Percentiles rank a stretch among this genome's conserved stretches.
These are phyloP conservation scores for Vigna angularis DNA, from an alignment of 306 rosid genomes.

Conservation along the genomic window DNA sequence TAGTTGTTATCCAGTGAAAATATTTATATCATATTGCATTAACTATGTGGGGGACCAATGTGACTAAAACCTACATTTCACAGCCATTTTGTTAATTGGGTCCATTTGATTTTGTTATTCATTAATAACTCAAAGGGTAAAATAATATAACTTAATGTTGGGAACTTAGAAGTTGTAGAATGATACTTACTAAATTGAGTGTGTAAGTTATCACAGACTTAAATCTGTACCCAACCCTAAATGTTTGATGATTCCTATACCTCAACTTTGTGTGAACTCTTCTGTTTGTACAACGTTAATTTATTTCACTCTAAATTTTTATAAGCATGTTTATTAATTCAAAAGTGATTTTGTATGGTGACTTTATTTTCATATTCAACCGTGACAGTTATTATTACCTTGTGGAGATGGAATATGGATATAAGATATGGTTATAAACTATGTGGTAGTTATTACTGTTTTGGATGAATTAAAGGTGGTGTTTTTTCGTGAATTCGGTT, in stretches of 20 bases:
- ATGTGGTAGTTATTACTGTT: too few relatives aligned
- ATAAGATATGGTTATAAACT: too few relatives aligned
- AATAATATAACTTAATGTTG: not conserved
- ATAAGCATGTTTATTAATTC: not conserved
- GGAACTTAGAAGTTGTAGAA: conserved; percentile 2
- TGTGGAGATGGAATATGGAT: too few relatives aligned
- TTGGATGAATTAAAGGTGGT: too few relatives aligned
- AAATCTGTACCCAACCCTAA: conserved; percentile 44
- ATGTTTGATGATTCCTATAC: conserved; percentile 37
- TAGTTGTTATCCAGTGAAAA: too few relatives aligned
- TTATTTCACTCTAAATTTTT: not conserved
- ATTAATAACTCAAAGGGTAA: not conserved
- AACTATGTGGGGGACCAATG: too few relatives aligned
- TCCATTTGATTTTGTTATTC: too few relatives aligned
- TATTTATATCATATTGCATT: too few relatives aligned
- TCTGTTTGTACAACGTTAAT: not conserved
- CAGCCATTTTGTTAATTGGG: too few relatives aligned
- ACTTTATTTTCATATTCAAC: conserved; percentile 16
- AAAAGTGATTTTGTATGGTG: conserved; percentile 28
- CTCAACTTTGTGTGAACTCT: not conserved
- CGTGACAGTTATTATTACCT: not conserved
- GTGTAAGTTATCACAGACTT: conserved; percentile 39
- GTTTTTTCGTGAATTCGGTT: too few relatives aligned
- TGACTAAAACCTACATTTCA: too few relatives aligned
- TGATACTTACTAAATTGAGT: conserved; percentile 34